Conservation (phyloP, 2,329 filamentous ascomycete species). For the Endocalyx cinctus region DNA sequence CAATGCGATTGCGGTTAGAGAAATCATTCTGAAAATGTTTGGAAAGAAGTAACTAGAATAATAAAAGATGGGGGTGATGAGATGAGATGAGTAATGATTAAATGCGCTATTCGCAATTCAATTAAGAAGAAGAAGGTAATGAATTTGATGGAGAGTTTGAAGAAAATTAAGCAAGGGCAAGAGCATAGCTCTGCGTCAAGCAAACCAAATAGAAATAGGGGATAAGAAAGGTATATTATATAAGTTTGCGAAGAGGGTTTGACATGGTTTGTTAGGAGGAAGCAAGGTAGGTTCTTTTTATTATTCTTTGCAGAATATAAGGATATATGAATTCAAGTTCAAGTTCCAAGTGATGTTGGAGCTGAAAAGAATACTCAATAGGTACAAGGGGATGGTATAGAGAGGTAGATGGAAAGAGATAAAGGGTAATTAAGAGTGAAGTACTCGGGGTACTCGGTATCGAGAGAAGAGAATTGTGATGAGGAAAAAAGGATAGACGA, state of each 20-base stretch:
- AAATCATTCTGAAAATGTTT: slow-evolving; percentile 38
- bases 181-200: slow-evolving; percentile 27
- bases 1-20: slow-evolving; percentile 53
- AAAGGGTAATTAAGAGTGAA: too few species aligned
- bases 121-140: slow-evolving; percentile 20
- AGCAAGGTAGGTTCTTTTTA: slow-evolving; percentile 11
- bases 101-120: slow-evolving; percentile 24
- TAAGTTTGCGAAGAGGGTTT: slow-evolving; percentile 24
- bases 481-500: slow-evolving; percentile 29
- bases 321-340: too few species aligned
- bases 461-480: slow-evolving; percentile 16
- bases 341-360: too few species aligned
- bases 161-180: too few species aligned
- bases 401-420: slow-evolving; percentile 9
- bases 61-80: slow-evolving; percentile 14
- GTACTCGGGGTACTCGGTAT: too few species aligned
- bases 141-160: too few species aligned
- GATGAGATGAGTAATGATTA: slow-evolving; percentile 15
- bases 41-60: slow-evolving; percentile 17
- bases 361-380: too few species aligned
- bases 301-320: too few species aligned
- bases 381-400: slow-evolving; percentile 12
- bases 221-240: slow-evolving; percentile 17
- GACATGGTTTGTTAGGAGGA: slow-evolving; percentile 14
- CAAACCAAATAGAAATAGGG: slow-evolving; percentile 21